Percentiles rank a stretch among this genome's conserved stretches.
phyloP scores from a whole-genome alignment of 2,329 filamentous ascomycete species.

The Tolypocladium paradoxum region DNA sequence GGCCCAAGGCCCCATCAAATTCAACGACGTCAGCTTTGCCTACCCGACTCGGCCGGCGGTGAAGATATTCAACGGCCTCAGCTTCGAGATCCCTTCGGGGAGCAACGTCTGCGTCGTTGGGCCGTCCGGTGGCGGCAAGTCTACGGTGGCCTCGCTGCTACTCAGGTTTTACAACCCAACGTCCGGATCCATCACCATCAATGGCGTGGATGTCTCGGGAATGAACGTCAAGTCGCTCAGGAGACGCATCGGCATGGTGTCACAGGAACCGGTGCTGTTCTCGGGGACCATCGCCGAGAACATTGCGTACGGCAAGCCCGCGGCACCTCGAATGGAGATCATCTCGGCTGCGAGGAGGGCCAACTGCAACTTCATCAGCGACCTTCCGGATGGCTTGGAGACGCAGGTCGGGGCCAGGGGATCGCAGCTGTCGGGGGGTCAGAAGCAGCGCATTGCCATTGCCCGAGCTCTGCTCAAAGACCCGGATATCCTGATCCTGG shows the following conservation, averaged over 20 bases:
- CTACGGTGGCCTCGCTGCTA: conserved; percentile 84
- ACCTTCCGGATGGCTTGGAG: conserved; percentile 91
- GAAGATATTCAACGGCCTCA: conserved; percentile 76
- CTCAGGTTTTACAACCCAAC: conserved; percentile 85
- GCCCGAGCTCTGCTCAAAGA: conserved; percentile 89
- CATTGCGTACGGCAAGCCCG: conserved; percentile 80
- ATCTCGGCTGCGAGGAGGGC: conserved; percentile 79
- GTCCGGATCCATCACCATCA: conserved; percentile 66
- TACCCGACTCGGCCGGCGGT: conserved; percentile 93
- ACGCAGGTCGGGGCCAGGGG: conserved; percentile 88
- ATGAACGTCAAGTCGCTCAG: conserved; percentile 93
- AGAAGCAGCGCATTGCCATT: conserved; percentile 97
- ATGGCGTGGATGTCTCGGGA: conserved; percentile 68
- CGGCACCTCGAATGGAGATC: conserved; percentile 70
- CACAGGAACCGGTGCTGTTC: conserved; percentile 90
- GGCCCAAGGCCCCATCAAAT: conserved; percentile 80
- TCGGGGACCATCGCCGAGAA: conserved; percentile 79
- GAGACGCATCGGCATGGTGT: conserved; percentile 86
- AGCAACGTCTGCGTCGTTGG: conserved; percentile 95
- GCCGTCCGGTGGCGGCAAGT: conserved; percentile 91
- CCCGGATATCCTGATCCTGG: conserved; percentile 91
- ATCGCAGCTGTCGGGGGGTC: conserved; percentile 86
- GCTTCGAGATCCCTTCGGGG: conserved; percentile 85
- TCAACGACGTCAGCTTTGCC: conserved; percentile 75
- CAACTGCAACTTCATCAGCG: conserved; percentile 93